Evolutionary conservation across 345 rosid species (phyloP).

Genomic region (Syzygium grande): DNA sequence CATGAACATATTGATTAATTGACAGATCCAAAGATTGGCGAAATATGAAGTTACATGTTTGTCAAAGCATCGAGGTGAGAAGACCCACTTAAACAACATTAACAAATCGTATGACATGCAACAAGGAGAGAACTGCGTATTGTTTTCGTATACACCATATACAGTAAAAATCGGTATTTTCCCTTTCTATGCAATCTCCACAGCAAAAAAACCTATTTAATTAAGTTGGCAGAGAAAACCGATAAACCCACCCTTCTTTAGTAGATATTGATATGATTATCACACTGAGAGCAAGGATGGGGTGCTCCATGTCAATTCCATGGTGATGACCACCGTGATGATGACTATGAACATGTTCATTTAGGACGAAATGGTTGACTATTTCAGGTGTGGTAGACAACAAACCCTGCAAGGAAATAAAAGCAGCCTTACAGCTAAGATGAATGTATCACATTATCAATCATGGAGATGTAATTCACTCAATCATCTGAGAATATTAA

Average conservation of each 20-base stretch:
- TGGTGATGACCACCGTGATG: conserved; percentile 48
- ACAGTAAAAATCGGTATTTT: background rate
- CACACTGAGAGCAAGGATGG: conserved; percentile 67
- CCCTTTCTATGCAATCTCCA: background rate
- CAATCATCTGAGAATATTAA: background rate
- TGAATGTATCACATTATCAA: background rate
- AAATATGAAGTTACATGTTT: background rate
- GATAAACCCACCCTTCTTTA: conserved; percentile 64
- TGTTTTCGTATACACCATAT: background rate
- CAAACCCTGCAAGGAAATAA: conserved; percentile 35
- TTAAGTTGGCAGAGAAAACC: background rate
- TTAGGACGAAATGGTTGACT: conserved; percentile 20
- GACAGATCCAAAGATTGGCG: background rate
- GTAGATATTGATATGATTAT: conserved; percentile 70
- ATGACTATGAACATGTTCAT: conserved; percentile 29
- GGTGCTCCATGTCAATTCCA: conserved; percentile 79
- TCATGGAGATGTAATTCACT: background rate
- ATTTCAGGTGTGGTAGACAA: conserved; percentile 42
- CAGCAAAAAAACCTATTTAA: background rate
- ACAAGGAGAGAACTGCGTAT: background rate
- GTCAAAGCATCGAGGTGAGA: background rate
- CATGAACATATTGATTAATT: background rate
- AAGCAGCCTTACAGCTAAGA: background rate
- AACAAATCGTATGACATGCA: background rate
- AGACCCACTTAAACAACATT: background rate